phyloP scores from a whole-genome alignment of 1,284 basidiomycete species.

The Cutaneotrichosporon spelunceum region DNA sequence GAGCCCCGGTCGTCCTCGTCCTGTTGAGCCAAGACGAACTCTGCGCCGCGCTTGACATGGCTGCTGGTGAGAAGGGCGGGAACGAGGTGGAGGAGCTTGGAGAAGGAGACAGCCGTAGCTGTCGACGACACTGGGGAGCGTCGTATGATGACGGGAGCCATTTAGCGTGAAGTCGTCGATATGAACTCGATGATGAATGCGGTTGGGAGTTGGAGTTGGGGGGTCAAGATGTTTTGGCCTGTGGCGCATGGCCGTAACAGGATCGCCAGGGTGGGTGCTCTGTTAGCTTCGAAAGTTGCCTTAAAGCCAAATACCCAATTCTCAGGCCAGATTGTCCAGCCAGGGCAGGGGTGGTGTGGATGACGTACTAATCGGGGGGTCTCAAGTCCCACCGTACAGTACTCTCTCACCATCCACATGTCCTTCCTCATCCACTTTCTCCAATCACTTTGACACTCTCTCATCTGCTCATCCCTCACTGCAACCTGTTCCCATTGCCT shows the following conservation, averaged over 20 bases:
- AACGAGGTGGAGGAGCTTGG: constrained; percentile 37
- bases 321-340: no score
- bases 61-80: constrained; percentile 15
- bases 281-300: no score
- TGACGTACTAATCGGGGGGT: no score
- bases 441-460: not conserved
- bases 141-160: constrained; percentile 23
- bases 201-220: no score
- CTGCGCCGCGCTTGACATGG: constrained; percentile 15
- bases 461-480: not conserved
- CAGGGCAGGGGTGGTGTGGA: no score
- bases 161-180: constrained; percentile 3
- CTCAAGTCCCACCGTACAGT: no score
- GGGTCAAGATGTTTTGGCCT: not conserved
- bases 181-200: not conserved
- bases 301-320: no score
- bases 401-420: not conserved
- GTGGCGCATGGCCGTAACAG: no score
- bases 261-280: not conserved
- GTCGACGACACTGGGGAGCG: constrained; percentile 24
- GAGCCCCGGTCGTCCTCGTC: constrained; percentile 35
- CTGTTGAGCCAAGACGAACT: not conserved
- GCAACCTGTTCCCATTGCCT: not conserved
- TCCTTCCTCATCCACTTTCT: not conserved
- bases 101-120: constrained; percentile 40